Conservation (phyloP, 2,329 filamentous ascomycete genomes). For the Seiridium unicorne region DNA sequence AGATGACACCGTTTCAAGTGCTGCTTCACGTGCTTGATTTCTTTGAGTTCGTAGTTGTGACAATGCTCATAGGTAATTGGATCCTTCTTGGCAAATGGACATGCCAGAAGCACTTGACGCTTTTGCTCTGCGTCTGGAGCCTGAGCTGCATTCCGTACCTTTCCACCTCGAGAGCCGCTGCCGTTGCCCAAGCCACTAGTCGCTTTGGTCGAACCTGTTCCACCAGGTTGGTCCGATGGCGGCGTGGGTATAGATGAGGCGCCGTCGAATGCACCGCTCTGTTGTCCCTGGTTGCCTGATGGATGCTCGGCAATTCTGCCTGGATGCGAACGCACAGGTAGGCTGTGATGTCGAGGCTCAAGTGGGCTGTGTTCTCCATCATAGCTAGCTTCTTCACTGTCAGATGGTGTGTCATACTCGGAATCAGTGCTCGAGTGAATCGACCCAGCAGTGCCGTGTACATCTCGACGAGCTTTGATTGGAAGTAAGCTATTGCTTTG, state of each 20-base stretch:
- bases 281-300: neutral
- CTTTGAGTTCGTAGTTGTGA: conserved; percentile 1
- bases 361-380: neutral
- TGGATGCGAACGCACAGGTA: neutral
- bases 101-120: neutral
- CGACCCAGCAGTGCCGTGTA: neutral
- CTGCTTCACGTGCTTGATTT: conserved; percentile 4
- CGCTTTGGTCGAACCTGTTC: neutral
- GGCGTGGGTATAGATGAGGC: neutral
- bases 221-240: neutral
- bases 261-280: neutral
- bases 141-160: neutral
- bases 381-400: neutral
- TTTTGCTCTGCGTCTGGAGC: neutral
- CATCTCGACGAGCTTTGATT: neutral
- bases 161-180: neutral
- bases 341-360: neutral
- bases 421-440: neutral
- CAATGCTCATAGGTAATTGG: neutral
- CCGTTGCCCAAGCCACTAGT: neutral
- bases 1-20: neutral
- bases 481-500: neutral
- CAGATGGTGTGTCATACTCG: neutral
- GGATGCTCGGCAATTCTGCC: neutral
- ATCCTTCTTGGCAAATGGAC: conserved; percentile 3